A percentile compares a stretch with the other conserved stretches of the same genome.
These are phyloP conservation scores for Podila minutissima DNA, from an alignment of 192 early-diverging fungal genomes.

Conservation along the genomic window DNA sequence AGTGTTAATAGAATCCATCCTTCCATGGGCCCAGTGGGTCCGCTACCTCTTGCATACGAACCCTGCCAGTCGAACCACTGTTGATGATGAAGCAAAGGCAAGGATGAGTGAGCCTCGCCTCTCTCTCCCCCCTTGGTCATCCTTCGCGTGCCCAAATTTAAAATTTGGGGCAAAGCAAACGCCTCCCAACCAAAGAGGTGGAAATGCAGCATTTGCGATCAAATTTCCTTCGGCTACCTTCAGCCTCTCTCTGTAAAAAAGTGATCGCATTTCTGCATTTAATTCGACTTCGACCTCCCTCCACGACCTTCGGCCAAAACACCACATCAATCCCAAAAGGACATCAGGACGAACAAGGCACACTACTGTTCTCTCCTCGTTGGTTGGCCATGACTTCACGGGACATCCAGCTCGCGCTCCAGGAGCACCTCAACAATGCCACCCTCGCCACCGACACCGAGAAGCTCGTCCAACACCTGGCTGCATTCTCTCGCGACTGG, in stretches of 20 bases:
- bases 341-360: not conserved
- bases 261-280: not conserved
- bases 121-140: too few species aligned
- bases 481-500: conserved; percentile 40
- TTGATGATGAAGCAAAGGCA: too few species aligned
- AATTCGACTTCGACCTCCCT: not conserved
- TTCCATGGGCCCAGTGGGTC: too few species aligned
- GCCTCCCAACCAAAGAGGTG: not conserved
- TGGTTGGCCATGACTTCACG: conserved; percentile 12
- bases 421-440: conserved; percentile 40
- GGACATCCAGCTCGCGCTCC: conserved; percentile 36
- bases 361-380: too few species aligned
- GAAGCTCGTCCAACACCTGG: conserved; percentile 25
- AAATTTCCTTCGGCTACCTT: too few species aligned
- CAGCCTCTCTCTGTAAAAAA: too few species aligned
- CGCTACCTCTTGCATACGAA: too few species aligned
- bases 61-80: too few species aligned
- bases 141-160: too few species aligned
- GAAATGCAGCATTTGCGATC: not conserved
- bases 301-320: not conserved
- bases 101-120: too few species aligned
- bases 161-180: too few species aligned
- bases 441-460: conserved; percentile 10
- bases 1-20: too few species aligned
- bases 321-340: not conserved